Percentiles rank a stretch among this genome's conserved stretches.
Evolutionary conservation across 2,329 filamentous ascomycete genomes (phyloP).

Genomic region (Dothiorella sarmentorum): DNA sequence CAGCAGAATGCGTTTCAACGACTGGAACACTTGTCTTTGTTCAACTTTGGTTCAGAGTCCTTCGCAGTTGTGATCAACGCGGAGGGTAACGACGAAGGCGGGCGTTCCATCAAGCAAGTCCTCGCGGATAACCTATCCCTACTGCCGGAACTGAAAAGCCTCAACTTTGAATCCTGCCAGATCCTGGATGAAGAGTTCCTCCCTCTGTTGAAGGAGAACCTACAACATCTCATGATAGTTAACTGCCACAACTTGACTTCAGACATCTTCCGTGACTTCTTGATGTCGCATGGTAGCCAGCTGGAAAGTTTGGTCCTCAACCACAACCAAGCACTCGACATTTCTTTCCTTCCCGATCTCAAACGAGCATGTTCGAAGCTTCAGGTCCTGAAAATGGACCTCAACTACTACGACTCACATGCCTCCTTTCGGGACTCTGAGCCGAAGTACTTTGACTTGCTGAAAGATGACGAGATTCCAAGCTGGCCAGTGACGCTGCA

Average conservation of each 20-base stretch:
- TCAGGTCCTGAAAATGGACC: conserved; percentile 68
- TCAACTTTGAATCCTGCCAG: conserved; percentile 73
- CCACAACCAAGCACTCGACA: conserved; percentile 74
- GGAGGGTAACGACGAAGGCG: conserved; percentile 27
- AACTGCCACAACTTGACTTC: conserved; percentile 77
- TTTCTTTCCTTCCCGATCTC: conserved; percentile 69
- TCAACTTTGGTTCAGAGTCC: conserved; percentile 30
- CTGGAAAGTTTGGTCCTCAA: conserved; percentile 67
- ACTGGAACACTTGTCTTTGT: conserved; percentile 33
- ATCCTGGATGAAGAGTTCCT: conserved; percentile 67
- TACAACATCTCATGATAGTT: conserved; percentile 68
- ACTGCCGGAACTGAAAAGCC: conserved; percentile 61
- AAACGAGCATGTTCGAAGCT: conserved; percentile 67
- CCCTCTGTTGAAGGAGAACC: conserved; percentile 61
- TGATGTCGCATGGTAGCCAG: conserved; percentile 63
- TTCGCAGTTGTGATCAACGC: not conserved
- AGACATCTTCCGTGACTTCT: conserved; percentile 61
- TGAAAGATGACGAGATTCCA: conserved; percentile 63
- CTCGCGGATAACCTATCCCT: conserved; percentile 50
- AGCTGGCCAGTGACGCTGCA: conserved; percentile 73
- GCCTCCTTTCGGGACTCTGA: conserved; percentile 66
- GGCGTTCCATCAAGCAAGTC: conserved; percentile 41
- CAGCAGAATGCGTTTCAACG: conserved; percentile 39
- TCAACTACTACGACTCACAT: conserved; percentile 72
- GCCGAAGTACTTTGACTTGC: conserved; percentile 67